These are phyloP conservation scores for Aureobasidium sp. DNA, from an alignment of 2,329 filamentous ascomycete genomes.

Conservation along the genomic window DNA sequence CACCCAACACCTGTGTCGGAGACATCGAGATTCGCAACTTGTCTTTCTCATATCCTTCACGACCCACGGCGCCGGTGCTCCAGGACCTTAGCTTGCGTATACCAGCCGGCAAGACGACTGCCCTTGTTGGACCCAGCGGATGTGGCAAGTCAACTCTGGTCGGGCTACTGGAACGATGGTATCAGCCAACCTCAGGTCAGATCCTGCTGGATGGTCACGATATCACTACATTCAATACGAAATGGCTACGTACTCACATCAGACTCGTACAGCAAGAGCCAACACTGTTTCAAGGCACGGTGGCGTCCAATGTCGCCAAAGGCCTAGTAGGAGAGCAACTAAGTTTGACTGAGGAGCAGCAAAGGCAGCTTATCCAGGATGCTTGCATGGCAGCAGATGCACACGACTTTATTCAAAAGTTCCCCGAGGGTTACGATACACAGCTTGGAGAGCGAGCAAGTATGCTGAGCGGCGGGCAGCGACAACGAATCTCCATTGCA, in stretches of 20 bases:
- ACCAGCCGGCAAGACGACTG: constrained; percentile 37
- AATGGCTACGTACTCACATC: constrained; percentile 29
- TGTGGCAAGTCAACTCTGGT: constrained; percentile 34
- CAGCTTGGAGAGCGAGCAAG: constrained; percentile 29
- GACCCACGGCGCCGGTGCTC: constrained; percentile 32
- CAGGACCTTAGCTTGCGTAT: constrained; percentile 30
- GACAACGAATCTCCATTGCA: constrained; percentile 32
- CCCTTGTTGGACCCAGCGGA: constrained; percentile 37
- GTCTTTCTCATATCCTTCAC: constrained; percentile 62
- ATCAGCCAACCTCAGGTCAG: constrained; percentile 23
- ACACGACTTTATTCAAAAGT: constrained; percentile 31
- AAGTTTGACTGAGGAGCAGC: constrained; percentile 22
- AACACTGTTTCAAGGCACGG: constrained; percentile 29
- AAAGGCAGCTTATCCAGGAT: constrained; percentile 27
- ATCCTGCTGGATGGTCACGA: constrained; percentile 30
- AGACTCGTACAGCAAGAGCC: constrained; percentile 33
- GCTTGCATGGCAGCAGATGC: constrained; percentile 31
- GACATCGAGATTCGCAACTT: constrained; percentile 59
- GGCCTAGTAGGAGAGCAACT: constrained; percentile 27
- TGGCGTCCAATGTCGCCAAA: constrained; percentile 32
- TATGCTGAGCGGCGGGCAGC: constrained; percentile 30
- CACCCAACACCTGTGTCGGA: constrained; percentile 23
- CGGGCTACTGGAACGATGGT: constrained; percentile 32
- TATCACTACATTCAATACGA: constrained; percentile 25
- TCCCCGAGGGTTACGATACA: constrained; percentile 31